Evolutionary conservation across 305 asterid genomes (phyloP).

Genomic region (Fraxinus sp.): DNA sequence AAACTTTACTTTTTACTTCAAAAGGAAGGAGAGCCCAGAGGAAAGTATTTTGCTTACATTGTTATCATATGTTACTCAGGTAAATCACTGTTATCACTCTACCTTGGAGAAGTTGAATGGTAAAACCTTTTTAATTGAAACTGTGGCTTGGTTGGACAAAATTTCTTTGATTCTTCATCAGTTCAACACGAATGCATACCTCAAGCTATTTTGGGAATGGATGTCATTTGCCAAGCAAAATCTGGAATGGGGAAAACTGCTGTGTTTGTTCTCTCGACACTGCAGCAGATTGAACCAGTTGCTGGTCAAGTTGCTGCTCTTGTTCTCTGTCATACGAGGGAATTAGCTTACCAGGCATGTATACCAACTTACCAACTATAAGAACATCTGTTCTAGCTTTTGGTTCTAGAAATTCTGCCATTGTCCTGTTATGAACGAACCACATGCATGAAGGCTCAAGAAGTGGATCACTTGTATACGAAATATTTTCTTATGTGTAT

Average conservation of each 20-base stretch:
- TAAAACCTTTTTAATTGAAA: conserved; percentile 62
- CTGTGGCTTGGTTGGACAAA: conserved; percentile 60
- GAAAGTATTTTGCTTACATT: neutral
- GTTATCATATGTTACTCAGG: conserved; percentile 49
- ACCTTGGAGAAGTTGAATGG: conserved; percentile 76
- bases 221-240: conserved; percentile 75
- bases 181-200: conserved; percentile 83
- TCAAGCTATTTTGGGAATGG: conserved; percentile 78
- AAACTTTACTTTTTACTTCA: neutral
- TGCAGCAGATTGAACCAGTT: conserved; percentile 80
- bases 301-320: conserved; percentile 88
- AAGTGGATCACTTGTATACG: neutral
- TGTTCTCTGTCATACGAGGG: conserved; percentile 63
- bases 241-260: conserved; percentile 89
- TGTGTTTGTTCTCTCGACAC: conserved; percentile 76
- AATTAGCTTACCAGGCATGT: conserved; percentile 67
- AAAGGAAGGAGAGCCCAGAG: neutral
- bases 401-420: neutral
- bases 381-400: neutral
- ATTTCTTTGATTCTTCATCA: conserved; percentile 64
- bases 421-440: neutral
- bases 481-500: neutral
- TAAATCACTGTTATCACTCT: conserved; percentile 57
- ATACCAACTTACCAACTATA: neutral
- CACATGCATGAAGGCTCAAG: neutral